Conservation (phyloP, 139 green algal genomes). For the Chlorella sp. region DNA sequence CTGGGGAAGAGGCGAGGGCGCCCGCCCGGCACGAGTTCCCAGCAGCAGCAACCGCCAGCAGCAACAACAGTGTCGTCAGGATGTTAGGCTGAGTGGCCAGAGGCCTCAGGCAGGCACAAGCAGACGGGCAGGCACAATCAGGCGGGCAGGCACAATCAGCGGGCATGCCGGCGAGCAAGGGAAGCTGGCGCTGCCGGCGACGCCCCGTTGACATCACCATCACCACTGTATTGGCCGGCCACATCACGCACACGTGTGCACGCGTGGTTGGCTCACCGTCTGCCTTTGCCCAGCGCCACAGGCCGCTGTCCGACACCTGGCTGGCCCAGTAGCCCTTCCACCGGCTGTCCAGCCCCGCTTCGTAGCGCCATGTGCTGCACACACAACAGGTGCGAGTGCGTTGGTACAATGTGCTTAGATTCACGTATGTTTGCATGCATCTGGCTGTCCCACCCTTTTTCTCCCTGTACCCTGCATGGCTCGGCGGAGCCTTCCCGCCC, state of each 20-base stretch:
- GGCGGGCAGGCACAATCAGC: background rate
- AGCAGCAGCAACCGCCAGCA: too few relatives aligned
- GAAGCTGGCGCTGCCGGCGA: too few relatives aligned
- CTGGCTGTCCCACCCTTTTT: too few relatives aligned
- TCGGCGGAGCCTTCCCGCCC: too few relatives aligned
- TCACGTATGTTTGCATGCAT: too few relatives aligned
- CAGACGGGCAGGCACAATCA: background rate
- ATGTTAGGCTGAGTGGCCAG: background rate
- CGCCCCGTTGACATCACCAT: too few relatives aligned
- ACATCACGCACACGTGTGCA: too few relatives aligned
- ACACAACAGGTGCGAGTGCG: too few relatives aligned
- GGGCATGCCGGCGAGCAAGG: background rate
- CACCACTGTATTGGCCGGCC: too few relatives aligned
- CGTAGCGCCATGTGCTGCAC: slow-evolving; percentile 31
- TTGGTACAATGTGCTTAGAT: too few relatives aligned
- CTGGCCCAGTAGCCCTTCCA: slow-evolving; percentile 34
- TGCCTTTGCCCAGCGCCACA: slow-evolving; percentile 43
- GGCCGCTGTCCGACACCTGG: slow-evolving; percentile 16
- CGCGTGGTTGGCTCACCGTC: background rate
- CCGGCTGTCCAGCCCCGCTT: slow-evolving; percentile 13
- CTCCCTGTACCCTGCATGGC: too few relatives aligned
- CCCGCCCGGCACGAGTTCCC: background rate
- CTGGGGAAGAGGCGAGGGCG: background rate
- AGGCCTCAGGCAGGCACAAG: background rate
- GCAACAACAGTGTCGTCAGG: background rate